phyloP scores from a whole-genome alignment of 2,329 filamentous ascomycete genomes.

The Albophoma yamanashiensis region DNA sequence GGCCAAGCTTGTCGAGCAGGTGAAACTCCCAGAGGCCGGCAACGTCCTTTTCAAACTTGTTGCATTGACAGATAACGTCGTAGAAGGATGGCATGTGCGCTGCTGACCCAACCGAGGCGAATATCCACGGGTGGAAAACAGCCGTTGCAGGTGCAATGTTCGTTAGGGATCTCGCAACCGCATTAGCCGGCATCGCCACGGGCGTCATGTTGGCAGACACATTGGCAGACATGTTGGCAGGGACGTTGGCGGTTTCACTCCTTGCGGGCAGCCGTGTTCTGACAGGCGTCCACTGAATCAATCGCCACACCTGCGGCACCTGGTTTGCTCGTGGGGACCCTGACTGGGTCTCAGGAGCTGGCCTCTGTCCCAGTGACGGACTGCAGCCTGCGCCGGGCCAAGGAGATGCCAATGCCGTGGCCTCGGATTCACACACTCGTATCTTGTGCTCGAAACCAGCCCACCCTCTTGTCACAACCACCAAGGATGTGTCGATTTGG shows the following conservation, averaged over 20 bases:
- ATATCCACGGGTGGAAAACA: slow-evolving; percentile 3
- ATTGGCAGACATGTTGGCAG: background rate
- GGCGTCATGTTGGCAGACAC: slow-evolving; percentile 1
- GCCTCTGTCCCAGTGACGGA: background rate
- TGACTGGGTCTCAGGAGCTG: background rate
- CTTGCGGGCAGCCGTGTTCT: background rate
- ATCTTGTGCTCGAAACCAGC: background rate
- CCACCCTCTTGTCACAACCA: background rate
- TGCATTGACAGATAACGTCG: slow-evolving; percentile 13
- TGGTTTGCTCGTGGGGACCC: background rate
- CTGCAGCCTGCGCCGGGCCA: background rate
- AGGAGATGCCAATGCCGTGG: background rate
- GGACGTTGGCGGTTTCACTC: background rate
- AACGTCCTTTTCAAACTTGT: slow-evolving; percentile 14
- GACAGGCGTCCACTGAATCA: background rate
- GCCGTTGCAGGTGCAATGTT: background rate
- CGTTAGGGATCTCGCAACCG: background rate
- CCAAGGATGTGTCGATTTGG: background rate
- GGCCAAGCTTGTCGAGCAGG: slow-evolving; percentile 9
- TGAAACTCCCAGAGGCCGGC: slow-evolving; percentile 11
- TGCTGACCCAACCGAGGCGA: background rate
- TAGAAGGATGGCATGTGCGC: slow-evolving; percentile 6
- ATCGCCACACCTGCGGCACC: background rate
- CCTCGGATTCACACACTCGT: background rate
- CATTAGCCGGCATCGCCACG: background rate